Conservation (phyloP, 2,329 filamentous ascomycete genomes). For the Pseudogymnoascus sp. region DNA sequence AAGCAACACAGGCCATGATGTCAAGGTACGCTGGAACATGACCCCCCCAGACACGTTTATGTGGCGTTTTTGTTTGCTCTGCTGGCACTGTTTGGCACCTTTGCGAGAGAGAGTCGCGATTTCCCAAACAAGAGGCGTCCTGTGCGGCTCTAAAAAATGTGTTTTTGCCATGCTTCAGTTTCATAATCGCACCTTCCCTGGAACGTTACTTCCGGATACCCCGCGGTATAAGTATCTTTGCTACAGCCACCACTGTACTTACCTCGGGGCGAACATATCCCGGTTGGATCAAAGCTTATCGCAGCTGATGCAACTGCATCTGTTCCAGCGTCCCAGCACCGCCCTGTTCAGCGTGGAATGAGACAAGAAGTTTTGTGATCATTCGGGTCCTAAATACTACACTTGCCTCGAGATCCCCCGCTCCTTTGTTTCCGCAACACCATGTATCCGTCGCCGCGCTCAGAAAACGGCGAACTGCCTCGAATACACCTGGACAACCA, state of each 20-base stretch:
- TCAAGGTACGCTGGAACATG: constrained; percentile 25
- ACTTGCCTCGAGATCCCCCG: neutral
- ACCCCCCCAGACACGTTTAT: neutral
- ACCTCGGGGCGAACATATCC: constrained; percentile 5
- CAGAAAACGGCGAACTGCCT: neutral
- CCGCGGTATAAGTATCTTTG: constrained; percentile 2
- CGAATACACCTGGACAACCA: neutral
- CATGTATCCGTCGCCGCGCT: neutral
- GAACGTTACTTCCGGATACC: constrained; percentile 2
- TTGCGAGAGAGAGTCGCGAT: neutral
- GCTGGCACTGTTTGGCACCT: neutral
- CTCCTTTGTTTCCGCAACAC: neutral
- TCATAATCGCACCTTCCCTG: constrained; percentile 3
- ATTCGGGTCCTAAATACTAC: neutral
- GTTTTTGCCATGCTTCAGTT: constrained; percentile 7
- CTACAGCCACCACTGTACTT: neutral
- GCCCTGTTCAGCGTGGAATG: neutral
- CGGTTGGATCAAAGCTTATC: constrained; percentile 4
- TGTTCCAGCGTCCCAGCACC: constrained; percentile 2
- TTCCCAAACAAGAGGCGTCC: neutral
- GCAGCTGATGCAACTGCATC: neutral
- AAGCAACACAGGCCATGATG: constrained; percentile 31
- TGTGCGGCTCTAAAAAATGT: constrained; percentile 1
- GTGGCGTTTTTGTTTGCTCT: neutral
- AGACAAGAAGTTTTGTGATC: constrained; percentile 6